Percentiles rank a stretch among this genome's conserved stretches.
Conservation (phyloP, 148 eudicot genomes). For the Spergularia marina region DNA sequence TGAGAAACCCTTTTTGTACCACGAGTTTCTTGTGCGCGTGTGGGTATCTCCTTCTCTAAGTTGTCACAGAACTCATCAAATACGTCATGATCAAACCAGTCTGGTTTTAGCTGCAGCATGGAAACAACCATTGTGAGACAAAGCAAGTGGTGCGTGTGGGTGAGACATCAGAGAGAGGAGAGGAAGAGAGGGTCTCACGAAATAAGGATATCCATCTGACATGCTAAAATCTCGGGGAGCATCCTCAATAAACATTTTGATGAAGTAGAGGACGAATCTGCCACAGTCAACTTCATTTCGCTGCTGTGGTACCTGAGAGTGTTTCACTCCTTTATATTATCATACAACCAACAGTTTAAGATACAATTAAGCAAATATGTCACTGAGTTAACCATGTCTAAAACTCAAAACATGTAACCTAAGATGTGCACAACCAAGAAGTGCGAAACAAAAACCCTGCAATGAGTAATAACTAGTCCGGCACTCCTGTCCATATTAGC, state of each 20-base stretch:
- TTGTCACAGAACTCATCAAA: slow-evolving; percentile 26
- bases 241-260: slow-evolving; percentile 25
- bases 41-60: slow-evolving; percentile 22
- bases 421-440: no score
- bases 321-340: not conserved
- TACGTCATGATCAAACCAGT: slow-evolving; percentile 17
- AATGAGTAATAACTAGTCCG: no score
- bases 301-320: slow-evolving; percentile 36
- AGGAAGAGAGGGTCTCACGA: slow-evolving; percentile 12
- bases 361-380: not conserved
- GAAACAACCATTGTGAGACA: not conserved
- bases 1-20: slow-evolving; percentile 24
- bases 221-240: slow-evolving; percentile 28
- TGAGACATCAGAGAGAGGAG: not conserved
- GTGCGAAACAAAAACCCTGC: no score
- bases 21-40: not conserved
- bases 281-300: slow-evolving; percentile 36
- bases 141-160: not conserved
- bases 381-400: not conserved
- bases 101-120: slow-evolving; percentile 19
- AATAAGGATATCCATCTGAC: slow-evolving; percentile 25
- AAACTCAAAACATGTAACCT: no score
- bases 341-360: not conserved
- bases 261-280: slow-evolving; percentile 33
- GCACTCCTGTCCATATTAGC: no score